phyloP scores from a whole-genome alignment of 192 early-diverging fungal genomes.

The Blastocladiella britannica region DNA sequence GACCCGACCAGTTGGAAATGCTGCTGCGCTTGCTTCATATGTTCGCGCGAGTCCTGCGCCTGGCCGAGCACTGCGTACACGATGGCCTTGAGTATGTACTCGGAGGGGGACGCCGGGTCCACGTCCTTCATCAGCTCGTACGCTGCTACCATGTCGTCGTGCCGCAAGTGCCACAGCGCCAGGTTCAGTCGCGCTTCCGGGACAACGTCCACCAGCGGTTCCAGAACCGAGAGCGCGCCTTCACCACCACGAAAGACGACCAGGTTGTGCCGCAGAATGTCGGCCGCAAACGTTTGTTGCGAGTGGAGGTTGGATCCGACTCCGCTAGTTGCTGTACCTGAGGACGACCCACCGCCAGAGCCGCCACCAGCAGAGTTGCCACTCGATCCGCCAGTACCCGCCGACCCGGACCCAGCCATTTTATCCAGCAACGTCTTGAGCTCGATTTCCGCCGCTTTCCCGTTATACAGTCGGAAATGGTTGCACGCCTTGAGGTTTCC shows the following conservation, averaged over 20 bases:
- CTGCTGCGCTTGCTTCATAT: constrained; percentile 39
- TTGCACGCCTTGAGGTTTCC: constrained; percentile 40
- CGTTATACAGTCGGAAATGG: constrained; percentile 39
- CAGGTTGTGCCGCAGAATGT: constrained; percentile 7
- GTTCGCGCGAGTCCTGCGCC: constrained; percentile 37
- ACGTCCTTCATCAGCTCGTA: constrained; percentile 43
- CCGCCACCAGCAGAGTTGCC: neutral
- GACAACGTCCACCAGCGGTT: constrained; percentile 29
- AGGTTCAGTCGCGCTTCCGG: constrained; percentile 38
- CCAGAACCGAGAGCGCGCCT: constrained; percentile 32
- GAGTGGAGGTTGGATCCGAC: too few relatives aligned
- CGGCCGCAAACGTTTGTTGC: neutral
- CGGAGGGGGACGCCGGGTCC: constrained; percentile 33
- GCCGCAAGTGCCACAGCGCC: constrained; percentile 32
- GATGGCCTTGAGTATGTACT: constrained; percentile 42
- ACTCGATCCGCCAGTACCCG: neutral
- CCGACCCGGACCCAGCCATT: constrained; percentile 5
- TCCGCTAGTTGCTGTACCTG: too few relatives aligned
- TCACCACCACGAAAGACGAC: constrained; percentile 35
- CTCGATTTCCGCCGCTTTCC: constrained; percentile 35
- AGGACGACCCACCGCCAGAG: neutral
- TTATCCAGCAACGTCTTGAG: constrained; percentile 26
- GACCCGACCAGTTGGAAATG: constrained; percentile 42
- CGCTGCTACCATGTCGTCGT: constrained; percentile 31
- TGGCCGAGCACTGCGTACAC: constrained; percentile 36